phyloP scores from a whole-genome alignment of 192 early-diverging fungal genomes.

The Umbelopsis ramanniana region DNA sequence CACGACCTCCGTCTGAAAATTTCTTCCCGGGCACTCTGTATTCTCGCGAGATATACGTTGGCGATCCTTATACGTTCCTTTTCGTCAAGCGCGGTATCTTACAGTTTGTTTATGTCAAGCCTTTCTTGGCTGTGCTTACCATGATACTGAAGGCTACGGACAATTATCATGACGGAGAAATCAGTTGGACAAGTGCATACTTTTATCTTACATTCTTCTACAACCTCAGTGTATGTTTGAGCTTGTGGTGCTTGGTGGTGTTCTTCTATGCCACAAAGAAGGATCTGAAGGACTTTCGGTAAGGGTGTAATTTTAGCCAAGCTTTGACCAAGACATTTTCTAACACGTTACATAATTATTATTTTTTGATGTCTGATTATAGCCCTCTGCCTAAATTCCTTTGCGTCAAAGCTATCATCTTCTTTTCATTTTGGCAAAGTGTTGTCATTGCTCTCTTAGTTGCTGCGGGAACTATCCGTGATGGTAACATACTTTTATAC shows the following conservation, averaged over 20 bases:
- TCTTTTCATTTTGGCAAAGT: conserved; percentile 95
- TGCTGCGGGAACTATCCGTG: conserved; percentile 71
- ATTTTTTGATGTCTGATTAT: conserved; percentile 17
- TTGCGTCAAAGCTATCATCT: conserved; percentile 91
- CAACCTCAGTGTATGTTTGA: conserved; percentile 86
- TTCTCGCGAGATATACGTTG: conserved; percentile 77
- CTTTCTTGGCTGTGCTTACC: conserved; percentile 74
- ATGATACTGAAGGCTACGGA: conserved; percentile 78
- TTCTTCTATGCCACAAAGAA: conserved; percentile 84
- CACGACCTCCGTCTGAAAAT: conserved; percentile 76
- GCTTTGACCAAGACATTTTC: conserved; percentile 14
- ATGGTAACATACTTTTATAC: conserved; percentile 49
- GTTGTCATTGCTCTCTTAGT: conserved; percentile 83
- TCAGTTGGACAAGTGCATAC: conserved; percentile 71
- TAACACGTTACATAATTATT: background rate
- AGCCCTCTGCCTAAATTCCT: conserved; percentile 95
- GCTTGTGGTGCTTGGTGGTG: conserved; percentile 85
- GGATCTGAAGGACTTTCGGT: conserved; percentile 74
- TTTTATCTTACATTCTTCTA: conserved; percentile 84
- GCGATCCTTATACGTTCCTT: conserved; percentile 86
- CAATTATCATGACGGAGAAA: conserved; percentile 82
- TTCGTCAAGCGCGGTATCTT: conserved; percentile 89
- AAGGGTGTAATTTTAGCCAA: conserved; percentile 5
- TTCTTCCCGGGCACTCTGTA: conserved; percentile 81
- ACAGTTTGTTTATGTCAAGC: conserved; percentile 94